These are phyloP conservation scores for Quercus ilex DNA, from an alignment of 306 rosid genomes.

Conservation along the genomic window DNA sequence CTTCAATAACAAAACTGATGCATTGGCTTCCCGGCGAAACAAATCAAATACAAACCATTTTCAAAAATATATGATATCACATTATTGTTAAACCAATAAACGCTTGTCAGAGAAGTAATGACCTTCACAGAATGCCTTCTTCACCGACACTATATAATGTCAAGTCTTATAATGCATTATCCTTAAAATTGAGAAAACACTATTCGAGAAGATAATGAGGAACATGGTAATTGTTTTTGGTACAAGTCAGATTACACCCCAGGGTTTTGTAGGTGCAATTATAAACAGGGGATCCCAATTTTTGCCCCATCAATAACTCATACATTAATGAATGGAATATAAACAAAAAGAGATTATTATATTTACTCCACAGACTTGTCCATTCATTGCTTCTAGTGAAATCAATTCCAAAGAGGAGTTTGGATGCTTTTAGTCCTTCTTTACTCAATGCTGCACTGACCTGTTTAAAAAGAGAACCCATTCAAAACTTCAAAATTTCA, in stretches of 20 bases:
- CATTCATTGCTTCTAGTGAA: slow-evolving; percentile 94
- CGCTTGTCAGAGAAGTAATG: not conserved
- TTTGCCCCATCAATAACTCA: not conserved
- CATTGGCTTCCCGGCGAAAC: slow-evolving; percentile 17
- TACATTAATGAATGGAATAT: not conserved
- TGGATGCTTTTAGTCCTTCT: slow-evolving; percentile 83
- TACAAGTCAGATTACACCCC: not conserved
- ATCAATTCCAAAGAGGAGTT: slow-evolving; percentile 90
- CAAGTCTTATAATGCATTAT: not conserved
- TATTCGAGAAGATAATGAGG: not conserved
- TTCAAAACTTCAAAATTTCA: not conserved
- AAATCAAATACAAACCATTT: slow-evolving; percentile 6
- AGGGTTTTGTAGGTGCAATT: not conserved
- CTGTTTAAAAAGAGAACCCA: slow-evolving; percentile 29
- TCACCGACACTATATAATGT: not conserved
- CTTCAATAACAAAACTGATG: slow-evolving; percentile 39
- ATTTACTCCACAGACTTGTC: slow-evolving; percentile 58
- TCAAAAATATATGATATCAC: not conserved
- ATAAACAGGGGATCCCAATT: not conserved
- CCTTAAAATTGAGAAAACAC: not conserved
- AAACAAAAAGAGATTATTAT: not conserved
- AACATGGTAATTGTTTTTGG: not conserved
- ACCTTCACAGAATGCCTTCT: not conserved
- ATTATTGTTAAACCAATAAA: not conserved
- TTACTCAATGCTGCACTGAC: slow-evolving; percentile 62